Evolutionary conservation across 2,329 filamentous ascomycete species (phyloP), one percentile per base, ranked within the genome.

Genomic region (Fusarium camptoceras): DNA sequence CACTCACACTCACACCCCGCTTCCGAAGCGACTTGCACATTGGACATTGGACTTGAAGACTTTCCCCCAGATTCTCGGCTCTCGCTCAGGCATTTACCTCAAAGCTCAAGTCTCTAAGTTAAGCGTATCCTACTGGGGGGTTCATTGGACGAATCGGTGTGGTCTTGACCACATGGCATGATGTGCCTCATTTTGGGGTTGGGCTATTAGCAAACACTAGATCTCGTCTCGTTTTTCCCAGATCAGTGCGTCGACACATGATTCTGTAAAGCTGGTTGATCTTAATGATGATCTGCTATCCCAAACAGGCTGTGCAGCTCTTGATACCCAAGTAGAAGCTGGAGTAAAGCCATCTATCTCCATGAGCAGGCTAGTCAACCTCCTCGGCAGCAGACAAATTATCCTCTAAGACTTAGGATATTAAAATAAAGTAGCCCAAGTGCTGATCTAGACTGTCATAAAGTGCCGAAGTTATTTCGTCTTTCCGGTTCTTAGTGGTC

Each of bases 1-100:
- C 66, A 70, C 59, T 41, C 59, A 48, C 51, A 25, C 47, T 54
- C 42, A 25, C 47, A 60, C 60, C 48, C 60, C 55, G 61, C 53
- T 48, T 62, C 60, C 60, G 34, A 37, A 50, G 30, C 14, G 31
- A 51, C 31, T 51, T 51, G 2, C 16, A 12, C 49, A n/a, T 50
- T 18, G 28, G 28, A 14, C 28, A 59, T 27, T 53, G 28, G 54
- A 50, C 51, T 41, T 37, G 18, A 37, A 37, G 18, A n/a, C 34
- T 18, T 37, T 44, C 46, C 31, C 39, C 59, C 66, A 67, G 58
- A 53, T 47, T 50, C 48, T 50, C 50, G 28, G 31, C 44, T 25
- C 42, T 34, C n/a, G 24, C n/a, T 37, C 18, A 24, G 28, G 20
- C 22, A 41, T 24, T 24, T 8, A 51, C 24, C 47, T 47, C 53